A percentile compares a stretch with the other conserved stretches of the same genome.
Evolutionary conservation across 2,329 filamentous ascomycete genomes (phyloP).

Genomic region (Scopulariopsis brevicaulis): DNA sequence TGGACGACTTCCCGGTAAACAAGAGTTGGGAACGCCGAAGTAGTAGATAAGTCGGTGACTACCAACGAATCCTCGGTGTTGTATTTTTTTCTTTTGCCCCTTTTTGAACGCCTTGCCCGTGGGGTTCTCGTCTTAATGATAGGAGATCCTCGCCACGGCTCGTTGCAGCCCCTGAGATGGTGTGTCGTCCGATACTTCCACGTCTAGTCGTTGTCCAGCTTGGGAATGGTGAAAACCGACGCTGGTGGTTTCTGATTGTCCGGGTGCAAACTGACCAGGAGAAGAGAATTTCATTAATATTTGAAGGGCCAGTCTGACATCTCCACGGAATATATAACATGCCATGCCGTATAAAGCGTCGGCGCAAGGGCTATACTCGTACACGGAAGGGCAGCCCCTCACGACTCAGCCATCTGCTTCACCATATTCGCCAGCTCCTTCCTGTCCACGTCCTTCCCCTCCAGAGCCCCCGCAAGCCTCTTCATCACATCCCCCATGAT

Average conservation of each 20-base stretch:
- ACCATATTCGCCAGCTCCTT: conserved; percentile 48
- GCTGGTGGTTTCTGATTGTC: neutral
- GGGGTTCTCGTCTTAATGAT: neutral
- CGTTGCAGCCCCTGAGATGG: too few relatives aligned
- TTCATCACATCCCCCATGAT: conserved; percentile 53
- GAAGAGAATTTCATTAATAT: neutral
- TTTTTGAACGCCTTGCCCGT: neutral
- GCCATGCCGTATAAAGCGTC: neutral
- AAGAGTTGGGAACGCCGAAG: neutral
- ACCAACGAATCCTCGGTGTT: neutral
- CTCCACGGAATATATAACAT: neutral
- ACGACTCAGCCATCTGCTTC: conserved; percentile 28
- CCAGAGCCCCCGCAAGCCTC: conserved; percentile 40
- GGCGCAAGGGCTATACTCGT: neutral
- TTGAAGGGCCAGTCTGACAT: neutral
- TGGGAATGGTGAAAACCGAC: too few relatives aligned
- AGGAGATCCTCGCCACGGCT: neutral
- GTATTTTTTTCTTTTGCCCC: neutral
- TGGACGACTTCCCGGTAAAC: neutral
- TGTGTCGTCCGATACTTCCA: too few relatives aligned
- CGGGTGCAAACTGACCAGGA: neutral
- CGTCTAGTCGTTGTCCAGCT: too few relatives aligned
- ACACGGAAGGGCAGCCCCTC: neutral
- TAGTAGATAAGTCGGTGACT: neutral
- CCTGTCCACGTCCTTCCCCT: conserved; percentile 54